Evolutionary conservation across 139 green algal genomes (phyloP), one percentile per base, ranked within the genome.

Genomic region (Nannochloris sp.): DNA sequence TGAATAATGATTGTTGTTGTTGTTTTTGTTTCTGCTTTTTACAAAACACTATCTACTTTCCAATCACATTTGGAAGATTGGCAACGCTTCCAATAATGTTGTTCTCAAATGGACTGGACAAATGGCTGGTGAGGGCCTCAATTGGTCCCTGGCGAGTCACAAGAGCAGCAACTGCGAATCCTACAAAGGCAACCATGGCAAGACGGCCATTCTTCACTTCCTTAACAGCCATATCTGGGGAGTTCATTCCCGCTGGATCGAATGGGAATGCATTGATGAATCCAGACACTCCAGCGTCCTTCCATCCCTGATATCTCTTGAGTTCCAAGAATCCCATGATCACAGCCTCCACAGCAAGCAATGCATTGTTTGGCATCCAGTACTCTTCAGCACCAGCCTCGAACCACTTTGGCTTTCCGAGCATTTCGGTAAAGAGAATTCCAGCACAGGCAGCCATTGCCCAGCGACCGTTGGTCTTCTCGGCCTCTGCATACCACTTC

Each of bases 401-500:
- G 43, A 73, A 77, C 70, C 70, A 77, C 46, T 65, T 65, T 60
- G 23, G 26, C 65, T 73, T 77, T 65, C 70, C 79, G 56, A 82
- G 25, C n/a, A 82, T 17, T 33, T 74, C 61, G 69, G 63, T 64
- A 81, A 79, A 75, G 75, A 94, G 78, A 60, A 91, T 88, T 59
- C 86, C 86, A 2, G 73, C 72, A 14, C 85, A 79, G 16, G 85
- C 89, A 53, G 79, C 73, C 89, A 96, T 96, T 33, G 88, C 88
- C 85, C 83, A 93, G 40, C 89, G 76, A 63, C 82, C 89, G 67
- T 96, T 96, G 71, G 74, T 90, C 75, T 88, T 86, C 80, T 96
- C 89, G 26, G 71, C 89, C 80, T 96, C 89, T 16, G 65, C 72
- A 37, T 85, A 92, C 87, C 87, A 77, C 43, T 26, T 46, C 25